These are phyloP conservation scores for Penicillium egyptiacum DNA, from an alignment of 495 filamentous ascomycete species.

Conservation along the genomic window DNA sequence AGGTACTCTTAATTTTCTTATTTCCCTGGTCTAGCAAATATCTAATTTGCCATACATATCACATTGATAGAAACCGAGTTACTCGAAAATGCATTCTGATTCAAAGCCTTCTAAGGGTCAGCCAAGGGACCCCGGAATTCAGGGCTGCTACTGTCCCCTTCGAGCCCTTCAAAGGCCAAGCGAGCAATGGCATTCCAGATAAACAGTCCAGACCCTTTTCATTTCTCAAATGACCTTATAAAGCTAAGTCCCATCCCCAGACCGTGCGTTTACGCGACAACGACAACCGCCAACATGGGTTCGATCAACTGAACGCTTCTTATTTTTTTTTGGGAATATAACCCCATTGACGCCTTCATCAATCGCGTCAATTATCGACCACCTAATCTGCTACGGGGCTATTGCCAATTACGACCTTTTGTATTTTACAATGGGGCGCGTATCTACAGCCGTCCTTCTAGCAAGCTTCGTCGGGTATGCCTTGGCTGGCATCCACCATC, in stretches of 20 bases:
- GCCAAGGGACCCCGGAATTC: slow-evolving; percentile 29
- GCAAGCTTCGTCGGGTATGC: slow-evolving; percentile 22
- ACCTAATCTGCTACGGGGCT: background rate
- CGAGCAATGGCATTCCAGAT: slow-evolving; percentile 26
- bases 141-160: slow-evolving; percentile 28
- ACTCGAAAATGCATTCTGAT: background rate
- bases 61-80: background rate
- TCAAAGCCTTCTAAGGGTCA: background rate
- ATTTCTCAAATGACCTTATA: slow-evolving; percentile 15
- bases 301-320: slow-evolving; percentile 1
- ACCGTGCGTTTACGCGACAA: slow-evolving; percentile 6
- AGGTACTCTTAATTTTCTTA: background rate
- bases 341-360: background rate
- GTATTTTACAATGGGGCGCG: slow-evolving; percentile 29
- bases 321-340: slow-evolving; percentile 5
- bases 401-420: background rate
- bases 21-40: background rate
- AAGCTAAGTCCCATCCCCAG: slow-evolving; percentile 15
- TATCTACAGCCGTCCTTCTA: slow-evolving; percentile 23
- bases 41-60: background rate
- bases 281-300: slow-evolving; percentile 13
- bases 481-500: slow-evolving; percentile 27
- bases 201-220: slow-evolving; percentile 16
- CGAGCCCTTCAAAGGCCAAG: slow-evolving; percentile 18
- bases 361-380: background rate